Base-by-base conservation (phyloP, 495 filamentous ascomycete species). In the Hypoxylon fragiforme region DNA sequence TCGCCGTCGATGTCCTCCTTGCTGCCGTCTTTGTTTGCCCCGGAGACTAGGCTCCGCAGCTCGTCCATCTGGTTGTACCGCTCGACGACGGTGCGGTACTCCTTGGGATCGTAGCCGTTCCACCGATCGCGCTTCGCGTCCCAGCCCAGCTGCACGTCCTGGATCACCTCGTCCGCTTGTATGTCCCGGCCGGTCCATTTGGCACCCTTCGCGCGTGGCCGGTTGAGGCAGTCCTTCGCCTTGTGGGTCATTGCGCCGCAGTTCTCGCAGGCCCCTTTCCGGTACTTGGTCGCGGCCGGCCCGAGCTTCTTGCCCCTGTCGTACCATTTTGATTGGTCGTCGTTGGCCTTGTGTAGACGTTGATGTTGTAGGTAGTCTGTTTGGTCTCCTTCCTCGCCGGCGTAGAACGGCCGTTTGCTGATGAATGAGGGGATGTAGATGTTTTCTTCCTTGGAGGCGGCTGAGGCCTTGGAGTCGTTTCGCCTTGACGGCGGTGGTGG, bases 371-470 rank as follows among this genome's bases (percentile, higher is more conserved):
- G 90, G 64, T 97, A 97, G 61, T 98, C 94, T 54, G 81, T 84
- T 46, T 87, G 77, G 43, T 88, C 83, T 36, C 79, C 76, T 38
- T 91, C 86, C 54, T 95, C 88, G 68, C 87, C 85, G 65, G 94
- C 81, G 76, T 97, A 98, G 74, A 98, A 98, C 14, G 94, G 94
- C 57, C 95, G 94, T 70, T 95, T 95, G 61, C 91, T 89, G 78
- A 98, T 98, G 80, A 95, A 98, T 42, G 90, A 81, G 7, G 94
- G 94, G 70, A 98, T 98, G 79, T 98, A 98, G 74, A 97, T 92
- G 82, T 98, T 98, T 70, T 87, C 86, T 71, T 90, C 87, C 63
- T 91, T 91, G 49, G 76, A 80, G 41, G 81, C 77, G 15, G 79
- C 75, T 38, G 75, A 81, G 7, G 79, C 73, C 26, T 69, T 73